phyloP scores from a whole-genome alignment of 441 rosid genomes.

The Croton laevigatus region DNA sequence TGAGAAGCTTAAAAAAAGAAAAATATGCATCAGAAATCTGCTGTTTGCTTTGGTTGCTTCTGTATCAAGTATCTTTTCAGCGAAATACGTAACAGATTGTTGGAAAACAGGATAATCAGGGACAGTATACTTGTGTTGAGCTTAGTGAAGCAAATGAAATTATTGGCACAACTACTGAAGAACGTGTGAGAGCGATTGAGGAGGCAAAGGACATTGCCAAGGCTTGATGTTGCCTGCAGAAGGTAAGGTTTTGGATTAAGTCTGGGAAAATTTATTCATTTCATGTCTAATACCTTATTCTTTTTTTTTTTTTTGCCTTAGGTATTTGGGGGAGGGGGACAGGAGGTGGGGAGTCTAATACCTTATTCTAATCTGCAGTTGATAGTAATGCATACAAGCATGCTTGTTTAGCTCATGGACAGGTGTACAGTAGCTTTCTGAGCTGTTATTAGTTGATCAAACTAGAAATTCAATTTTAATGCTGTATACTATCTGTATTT shows the following conservation, averaged over 20 bases:
- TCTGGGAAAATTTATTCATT: not conserved
- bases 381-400: not conserved
- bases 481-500: too few species aligned
- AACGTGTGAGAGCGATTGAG: slow-evolving; percentile 77
- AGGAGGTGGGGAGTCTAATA: too few species aligned
- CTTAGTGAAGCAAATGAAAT: slow-evolving; percentile 89
- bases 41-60: not conserved
- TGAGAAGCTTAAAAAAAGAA: slow-evolving; percentile 26
- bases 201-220: slow-evolving; percentile 45
- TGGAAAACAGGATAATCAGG: slow-evolving; percentile 62
- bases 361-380: not conserved
- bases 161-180: slow-evolving; percentile 93
- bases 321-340: too few species aligned
- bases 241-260: not conserved
- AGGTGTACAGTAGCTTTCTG: too few species aligned
- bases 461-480: too few species aligned
- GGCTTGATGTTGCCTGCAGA: slow-evolving; percentile 18
- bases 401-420: not conserved
- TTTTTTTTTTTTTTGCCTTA: too few species aligned
- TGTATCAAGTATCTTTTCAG: slow-evolving; percentile 8
- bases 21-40: not conserved
- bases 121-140: slow-evolving; percentile 67
- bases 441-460: too few species aligned
- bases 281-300: not conserved
- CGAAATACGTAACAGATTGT: too few species aligned